Evolutionary conservation across 345 rosid genomes (phyloP).

Genomic region (Conringia planisiliqua): DNA sequence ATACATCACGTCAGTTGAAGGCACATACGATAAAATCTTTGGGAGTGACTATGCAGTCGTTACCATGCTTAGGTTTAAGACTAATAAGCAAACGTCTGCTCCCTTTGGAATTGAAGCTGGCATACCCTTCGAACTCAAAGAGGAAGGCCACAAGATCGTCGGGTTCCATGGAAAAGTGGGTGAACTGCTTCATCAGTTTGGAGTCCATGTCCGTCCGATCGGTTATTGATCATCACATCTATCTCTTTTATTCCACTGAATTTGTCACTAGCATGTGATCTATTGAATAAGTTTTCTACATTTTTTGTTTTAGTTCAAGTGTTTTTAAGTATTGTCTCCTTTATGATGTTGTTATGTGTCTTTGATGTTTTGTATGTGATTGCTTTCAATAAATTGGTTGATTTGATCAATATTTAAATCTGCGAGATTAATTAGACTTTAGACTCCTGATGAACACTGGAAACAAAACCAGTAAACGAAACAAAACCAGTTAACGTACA

Average conservation of each 20-base stretch:
- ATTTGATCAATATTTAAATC: not conserved
- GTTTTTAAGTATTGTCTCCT: not conserved
- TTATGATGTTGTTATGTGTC: not conserved
- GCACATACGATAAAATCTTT: slow-evolving; percentile 12
- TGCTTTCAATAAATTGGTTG: not conserved
- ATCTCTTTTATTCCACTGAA: not conserved
- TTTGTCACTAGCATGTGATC: not conserved
- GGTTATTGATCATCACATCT: slow-evolving; percentile 9
- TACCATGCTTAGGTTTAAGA: slow-evolving; percentile 27
- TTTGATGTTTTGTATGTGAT: not conserved
- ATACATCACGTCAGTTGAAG: slow-evolving; percentile 18
- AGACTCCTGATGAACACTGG: not conserved
- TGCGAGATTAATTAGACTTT: not conserved
- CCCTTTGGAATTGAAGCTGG: slow-evolving; percentile 30
- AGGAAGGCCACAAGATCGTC: slow-evolving; percentile 17
- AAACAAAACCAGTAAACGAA: not conserved
- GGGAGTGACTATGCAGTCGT: not conserved
- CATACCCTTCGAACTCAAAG: not conserved
- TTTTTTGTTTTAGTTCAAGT: not conserved
- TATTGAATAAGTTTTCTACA: not conserved
- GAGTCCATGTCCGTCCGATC: slow-evolving; percentile 17
- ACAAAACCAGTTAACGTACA: not conserved
- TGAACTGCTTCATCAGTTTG: slow-evolving; percentile 13
- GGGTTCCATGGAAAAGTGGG: slow-evolving; percentile 27
- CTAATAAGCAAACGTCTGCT: slow-evolving; percentile 22